Conservation (phyloP, 2,329 filamentous ascomycete genomes). For the Talaromyces amestolkiae region DNA sequence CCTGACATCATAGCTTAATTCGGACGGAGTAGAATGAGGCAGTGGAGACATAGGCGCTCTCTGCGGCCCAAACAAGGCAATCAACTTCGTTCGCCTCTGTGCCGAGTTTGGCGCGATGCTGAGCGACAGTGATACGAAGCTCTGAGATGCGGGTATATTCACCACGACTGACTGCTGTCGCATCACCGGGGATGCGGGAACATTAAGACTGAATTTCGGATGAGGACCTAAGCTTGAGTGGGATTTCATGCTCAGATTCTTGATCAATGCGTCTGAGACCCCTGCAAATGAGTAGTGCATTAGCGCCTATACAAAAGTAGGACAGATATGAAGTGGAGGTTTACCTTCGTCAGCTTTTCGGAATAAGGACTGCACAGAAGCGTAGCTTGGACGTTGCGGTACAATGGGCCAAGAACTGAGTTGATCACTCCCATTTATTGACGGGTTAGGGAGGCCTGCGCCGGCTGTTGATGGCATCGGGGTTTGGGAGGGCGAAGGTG, state of each 20-base stretch:
- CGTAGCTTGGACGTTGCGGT: conserved; percentile 17
- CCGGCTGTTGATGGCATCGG: neutral
- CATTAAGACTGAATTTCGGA: conserved; percentile 60
- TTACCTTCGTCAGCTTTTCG: conserved; percentile 50
- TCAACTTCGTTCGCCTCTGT: conserved; percentile 71
- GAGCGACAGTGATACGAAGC: conserved; percentile 68
- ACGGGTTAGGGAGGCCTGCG: neutral
- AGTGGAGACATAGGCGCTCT: conserved; percentile 59
- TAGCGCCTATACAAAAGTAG: neutral
- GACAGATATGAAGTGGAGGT: conserved; percentile 20
- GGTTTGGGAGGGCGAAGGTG: conserved; percentile 9
- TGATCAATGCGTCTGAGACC: conserved; percentile 63
- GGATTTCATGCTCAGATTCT: conserved; percentile 63
- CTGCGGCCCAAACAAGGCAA: conserved; percentile 67
- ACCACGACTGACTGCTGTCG: conserved; percentile 71
- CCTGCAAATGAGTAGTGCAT: conserved; percentile 27
- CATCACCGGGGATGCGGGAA: conserved; percentile 64
- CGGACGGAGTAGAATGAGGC: conserved; percentile 49
- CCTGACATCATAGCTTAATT: conserved; percentile 72
- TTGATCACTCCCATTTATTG: conserved; percentile 1
- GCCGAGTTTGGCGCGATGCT: conserved; percentile 62
- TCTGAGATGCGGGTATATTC: conserved; percentile 65
- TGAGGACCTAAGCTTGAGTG: conserved; percentile 65
- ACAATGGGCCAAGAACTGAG: neutral
- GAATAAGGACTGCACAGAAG: conserved; percentile 41